These are phyloP conservation scores for Lodderomyces theae DNA, from an alignment of 1,139 yeast genomes.

Conservation along the genomic window DNA sequence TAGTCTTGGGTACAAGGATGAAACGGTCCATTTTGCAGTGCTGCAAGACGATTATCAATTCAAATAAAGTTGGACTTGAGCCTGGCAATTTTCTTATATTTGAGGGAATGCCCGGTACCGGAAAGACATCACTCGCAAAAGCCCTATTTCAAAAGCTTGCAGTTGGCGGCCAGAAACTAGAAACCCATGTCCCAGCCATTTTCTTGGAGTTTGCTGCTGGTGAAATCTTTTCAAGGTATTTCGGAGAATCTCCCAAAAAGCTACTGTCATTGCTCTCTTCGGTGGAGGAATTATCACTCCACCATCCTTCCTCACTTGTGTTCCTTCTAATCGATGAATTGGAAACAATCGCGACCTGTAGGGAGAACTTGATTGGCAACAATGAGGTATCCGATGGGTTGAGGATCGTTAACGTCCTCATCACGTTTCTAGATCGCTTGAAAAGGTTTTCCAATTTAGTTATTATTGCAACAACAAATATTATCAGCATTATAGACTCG, in stretches of 20 bases:
- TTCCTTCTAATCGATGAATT: slow-evolving; percentile 37
- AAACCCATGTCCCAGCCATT: slow-evolving; percentile 13
- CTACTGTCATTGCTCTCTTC: slow-evolving; percentile 28
- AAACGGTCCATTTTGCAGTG: slow-evolving; percentile 23
- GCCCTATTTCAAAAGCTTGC: slow-evolving; percentile 35
- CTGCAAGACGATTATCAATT: slow-evolving; percentile 11
- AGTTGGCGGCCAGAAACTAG: slow-evolving; percentile 13
- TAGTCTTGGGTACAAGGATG: slow-evolving; percentile 21
- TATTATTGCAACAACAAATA: slow-evolving; percentile 34
- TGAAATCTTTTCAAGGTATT: slow-evolving; percentile 36
- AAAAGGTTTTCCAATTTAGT: slow-evolving; percentile 25
- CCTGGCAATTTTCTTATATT: slow-evolving; percentile 5
- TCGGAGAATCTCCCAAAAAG: slow-evolving; percentile 40
- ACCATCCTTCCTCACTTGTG: slow-evolving; percentile 17
- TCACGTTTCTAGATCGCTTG: slow-evolving; percentile 33
- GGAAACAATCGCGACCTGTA: slow-evolving; percentile 37
- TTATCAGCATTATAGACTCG: slow-evolving; percentile 24
- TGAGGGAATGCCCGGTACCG: slow-evolving; percentile 21
- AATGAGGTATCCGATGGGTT: slow-evolving; percentile 17
- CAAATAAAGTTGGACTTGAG: background rate
- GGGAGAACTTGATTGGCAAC: slow-evolving; percentile 26
- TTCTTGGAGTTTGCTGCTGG: slow-evolving; percentile 35
- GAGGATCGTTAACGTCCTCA: slow-evolving; percentile 35
- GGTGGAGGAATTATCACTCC: slow-evolving; percentile 20
- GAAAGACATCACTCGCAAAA: slow-evolving; percentile 48